These are phyloP conservation scores for Eutypella sp. DNA, from an alignment of 2,329 filamentous ascomycete species.

Conservation along the genomic window DNA sequence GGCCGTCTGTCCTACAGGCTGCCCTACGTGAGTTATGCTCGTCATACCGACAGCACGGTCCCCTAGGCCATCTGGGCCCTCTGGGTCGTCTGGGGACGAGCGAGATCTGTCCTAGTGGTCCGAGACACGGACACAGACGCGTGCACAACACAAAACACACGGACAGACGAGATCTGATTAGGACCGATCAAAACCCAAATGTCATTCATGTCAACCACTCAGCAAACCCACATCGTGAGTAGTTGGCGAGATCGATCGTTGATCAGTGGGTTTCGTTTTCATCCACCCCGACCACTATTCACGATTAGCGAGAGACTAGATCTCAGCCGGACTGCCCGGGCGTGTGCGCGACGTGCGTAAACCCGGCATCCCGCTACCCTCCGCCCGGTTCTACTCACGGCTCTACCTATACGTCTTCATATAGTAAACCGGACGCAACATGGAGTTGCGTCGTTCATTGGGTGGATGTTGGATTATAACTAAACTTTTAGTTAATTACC, in stretches of 20 bases:
- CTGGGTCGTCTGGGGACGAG: not conserved
- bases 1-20: not conserved
- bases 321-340: not conserved
- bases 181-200: too few species aligned
- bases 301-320: not conserved
- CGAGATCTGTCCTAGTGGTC: too few species aligned
- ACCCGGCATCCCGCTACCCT: too few species aligned
- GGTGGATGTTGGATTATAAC: too few species aligned
- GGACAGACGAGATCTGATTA: not conserved
- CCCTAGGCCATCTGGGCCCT: not conserved
- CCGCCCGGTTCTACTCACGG: too few species aligned
- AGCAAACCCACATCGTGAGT: not conserved
- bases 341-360: not conserved
- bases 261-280: not conserved
- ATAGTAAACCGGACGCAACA: too few species aligned
- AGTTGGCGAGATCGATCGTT: not conserved
- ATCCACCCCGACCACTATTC: not conserved
- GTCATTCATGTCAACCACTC: too few species aligned
- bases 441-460: too few species aligned
- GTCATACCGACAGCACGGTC: not conserved
- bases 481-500: too few species aligned
- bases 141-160: too few species aligned
- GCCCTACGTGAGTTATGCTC: not conserved
- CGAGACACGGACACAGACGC: too few species aligned
- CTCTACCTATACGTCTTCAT: too few species aligned